Evolutionary conservation across 139 green algal genomes (phyloP), one percentile per base, ranked within the genome.

Genomic region (Mesotaenium endlicherianum): DNA sequence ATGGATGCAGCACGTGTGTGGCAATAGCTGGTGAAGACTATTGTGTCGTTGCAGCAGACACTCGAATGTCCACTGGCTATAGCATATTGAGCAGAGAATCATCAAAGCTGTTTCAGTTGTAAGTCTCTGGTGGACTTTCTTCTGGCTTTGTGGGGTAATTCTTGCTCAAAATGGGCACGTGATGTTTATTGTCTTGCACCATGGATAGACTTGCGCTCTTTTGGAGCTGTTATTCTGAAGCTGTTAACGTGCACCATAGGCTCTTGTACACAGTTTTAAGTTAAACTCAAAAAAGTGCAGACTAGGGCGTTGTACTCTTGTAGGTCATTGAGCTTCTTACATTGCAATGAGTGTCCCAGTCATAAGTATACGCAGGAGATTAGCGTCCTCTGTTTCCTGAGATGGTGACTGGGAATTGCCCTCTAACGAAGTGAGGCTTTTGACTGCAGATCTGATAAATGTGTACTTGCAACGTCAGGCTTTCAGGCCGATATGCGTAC

Each of bases 11-110:
- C 34, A 92, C 89, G 38, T 85, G 83, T 1, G 50, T 92, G 39
- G 97, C 97, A 5, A 93, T 99, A 0, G 97, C 95, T 5, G 97
- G 97, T 0, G 88, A 94, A 42, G 93, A 98, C 80, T 99, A 98
- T 90, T 97, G 93, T 89, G 93, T 99, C 20, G 90, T 99, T 0
- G 97, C 95, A 17, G 94, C 88, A 8, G 95, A 92, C 89, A 99
- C 93, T 0, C 92, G 97, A 16, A 91, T 99, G 80, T 97, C 94
- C 0, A 97, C 95, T 0, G 97, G 97, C n/a, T 99, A 94, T 90
- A 93, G 80, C 86, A 98, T 99, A 76, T 83, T 99, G 0, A 98
- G 94, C 0, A 88, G 96, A 0, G 88, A 96, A 14, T 84, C 91
- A 59, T 93, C 88, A 41, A 98, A 97, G 86, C 81, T 98, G 2